A percentile compares a stretch with the other conserved stretches of the same genome.
phyloP scores from a whole-genome alignment of 2,329 filamentous ascomycete genomes.

The Colletotrichum aenigma region DNA sequence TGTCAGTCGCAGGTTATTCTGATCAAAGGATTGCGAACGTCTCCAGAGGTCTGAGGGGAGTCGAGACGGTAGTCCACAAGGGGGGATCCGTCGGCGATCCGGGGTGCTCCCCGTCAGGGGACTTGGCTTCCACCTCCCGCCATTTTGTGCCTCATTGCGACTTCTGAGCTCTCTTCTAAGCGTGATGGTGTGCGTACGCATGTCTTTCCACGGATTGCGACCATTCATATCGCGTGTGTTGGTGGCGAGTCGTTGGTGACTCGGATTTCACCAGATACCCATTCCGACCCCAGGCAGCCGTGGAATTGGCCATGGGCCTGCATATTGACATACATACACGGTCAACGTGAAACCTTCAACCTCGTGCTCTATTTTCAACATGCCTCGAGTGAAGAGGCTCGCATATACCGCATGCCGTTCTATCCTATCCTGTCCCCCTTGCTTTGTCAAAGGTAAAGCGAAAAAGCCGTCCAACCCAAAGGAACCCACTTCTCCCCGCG shows the following conservation, averaged over 20 bases:
- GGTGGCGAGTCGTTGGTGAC: not conserved
- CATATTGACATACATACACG: not conserved
- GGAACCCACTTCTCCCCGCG: not conserved
- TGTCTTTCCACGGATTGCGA: not conserved
- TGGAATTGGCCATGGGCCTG: not conserved
- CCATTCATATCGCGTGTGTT: not conserved
- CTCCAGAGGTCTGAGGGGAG: not conserved
- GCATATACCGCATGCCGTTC: not conserved
- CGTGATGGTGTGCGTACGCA: not conserved
- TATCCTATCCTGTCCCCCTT: not conserved
- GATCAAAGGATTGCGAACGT: not conserved
- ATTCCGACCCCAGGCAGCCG: not conserved
- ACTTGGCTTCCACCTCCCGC: not conserved
- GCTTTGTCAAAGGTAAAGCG: not conserved
- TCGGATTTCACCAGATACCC: not conserved
- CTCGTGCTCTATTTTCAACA: not conserved
- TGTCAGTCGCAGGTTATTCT: not conserved
- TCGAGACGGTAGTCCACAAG: not conserved
- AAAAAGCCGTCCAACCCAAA: not conserved
- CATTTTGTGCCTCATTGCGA: not conserved
- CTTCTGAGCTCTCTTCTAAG: not conserved
- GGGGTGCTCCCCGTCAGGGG: not conserved
- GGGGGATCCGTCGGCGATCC: conserved; percentile 1
- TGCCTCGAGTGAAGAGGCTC: not conserved
- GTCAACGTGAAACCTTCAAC: not conserved